Percentiles rank a stretch among this genome's conserved stretches.
Conservation (phyloP, 345 rosid genomes). For the Stellera chamaejasme region DNA sequence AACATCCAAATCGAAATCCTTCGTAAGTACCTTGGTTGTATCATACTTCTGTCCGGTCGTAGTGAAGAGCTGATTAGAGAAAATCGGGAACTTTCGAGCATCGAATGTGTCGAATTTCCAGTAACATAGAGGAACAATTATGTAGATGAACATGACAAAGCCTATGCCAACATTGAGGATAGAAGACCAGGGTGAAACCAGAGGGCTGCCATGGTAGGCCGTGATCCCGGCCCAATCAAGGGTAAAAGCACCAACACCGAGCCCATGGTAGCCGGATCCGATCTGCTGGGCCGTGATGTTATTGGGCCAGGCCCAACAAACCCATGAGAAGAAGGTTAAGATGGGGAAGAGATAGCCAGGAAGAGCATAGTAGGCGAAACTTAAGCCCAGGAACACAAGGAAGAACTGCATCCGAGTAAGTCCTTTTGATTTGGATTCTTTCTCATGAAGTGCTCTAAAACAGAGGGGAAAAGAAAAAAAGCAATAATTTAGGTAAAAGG, state of each 20-base stretch:
- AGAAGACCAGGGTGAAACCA: slow-evolving; percentile 87
- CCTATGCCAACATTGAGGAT: slow-evolving; percentile 87
- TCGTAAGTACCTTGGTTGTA: slow-evolving; percentile 72
- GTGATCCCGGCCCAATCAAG: slow-evolving; percentile 99
- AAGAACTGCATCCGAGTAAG: slow-evolving; percentile 79
- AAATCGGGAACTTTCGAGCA: slow-evolving; percentile 80
- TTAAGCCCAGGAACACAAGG: slow-evolving; percentile 47
- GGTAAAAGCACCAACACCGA: slow-evolving; percentile 88
- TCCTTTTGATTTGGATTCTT: slow-evolving; percentile 48
- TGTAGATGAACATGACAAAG: slow-evolving; percentile 87
- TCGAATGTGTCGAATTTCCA: slow-evolving; percentile 92
- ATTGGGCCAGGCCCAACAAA: slow-evolving; percentile 85
- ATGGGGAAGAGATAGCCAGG: slow-evolving; percentile 90
- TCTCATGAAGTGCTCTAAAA: slow-evolving; percentile 93
- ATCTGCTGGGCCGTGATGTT: slow-evolving; percentile 94
- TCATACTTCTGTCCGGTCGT: slow-evolving; percentile 69
- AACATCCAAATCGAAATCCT: slow-evolving; percentile 50
- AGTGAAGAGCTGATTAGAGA: slow-evolving; percentile 83
- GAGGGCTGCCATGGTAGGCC: slow-evolving; percentile 96
- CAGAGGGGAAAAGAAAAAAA: not conserved
- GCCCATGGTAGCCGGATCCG: slow-evolving; percentile 96
- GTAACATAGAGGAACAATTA: slow-evolving; percentile 85
- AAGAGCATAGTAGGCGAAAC: slow-evolving; percentile 69
- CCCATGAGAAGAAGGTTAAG: slow-evolving; percentile 96
- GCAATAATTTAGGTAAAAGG: too few species aligned